Evolutionary conservation across 2,329 filamentous ascomycete genomes (phyloP), one percentile per base, ranked within the genome.

Genomic region (Cercospora citrullina): DNA sequence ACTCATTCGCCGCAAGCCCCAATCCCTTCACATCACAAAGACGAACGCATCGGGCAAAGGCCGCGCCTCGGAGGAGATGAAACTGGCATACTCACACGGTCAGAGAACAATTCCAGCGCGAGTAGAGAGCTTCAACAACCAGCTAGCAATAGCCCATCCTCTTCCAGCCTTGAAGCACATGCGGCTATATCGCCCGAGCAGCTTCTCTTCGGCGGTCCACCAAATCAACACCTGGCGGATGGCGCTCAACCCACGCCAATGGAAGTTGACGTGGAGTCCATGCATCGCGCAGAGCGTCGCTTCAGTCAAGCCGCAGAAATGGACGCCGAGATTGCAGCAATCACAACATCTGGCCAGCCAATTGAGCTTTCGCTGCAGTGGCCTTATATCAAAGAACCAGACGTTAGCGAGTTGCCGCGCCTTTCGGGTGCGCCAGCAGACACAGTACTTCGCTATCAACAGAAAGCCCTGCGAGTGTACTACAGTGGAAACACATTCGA

Each of bases 401-500:
- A 59, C 18, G 16, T 59, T 30, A 59, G n/a, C 28, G 4, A 18
- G 5, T 5, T 55, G 23, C 5, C 23, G 5, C n/a, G 14, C 23
- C 48, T 55, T 10, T 55, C 48, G 21, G 23, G 7, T 5, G 48
- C 10, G 23, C 48, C 48, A n/a, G 12, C 10, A 14, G 21, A 55
- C 10, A 55, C 12, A 23, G 3, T 26, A n/a, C 14, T 55, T 4
- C 6, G 4, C 3, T 36, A 16, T 23, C 58, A 16, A n/a, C n/a
- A 28, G 14, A 23, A 60, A 65, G 51, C 33, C 12, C 26, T 62
- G 4, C 30, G 30, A 18, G 36, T 28, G 8, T 68, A 62, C 45
- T 68, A 65, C 36, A 30, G 28, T 12, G 28, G n/a, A 4, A 64
- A 65, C 16, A 33, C 12, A 14, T 68, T 68, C 16, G 42, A 59